Evolutionary conservation across 2,329 filamentous ascomycete species (phyloP).

Genomic region (Verticillium longisporum): DNA sequence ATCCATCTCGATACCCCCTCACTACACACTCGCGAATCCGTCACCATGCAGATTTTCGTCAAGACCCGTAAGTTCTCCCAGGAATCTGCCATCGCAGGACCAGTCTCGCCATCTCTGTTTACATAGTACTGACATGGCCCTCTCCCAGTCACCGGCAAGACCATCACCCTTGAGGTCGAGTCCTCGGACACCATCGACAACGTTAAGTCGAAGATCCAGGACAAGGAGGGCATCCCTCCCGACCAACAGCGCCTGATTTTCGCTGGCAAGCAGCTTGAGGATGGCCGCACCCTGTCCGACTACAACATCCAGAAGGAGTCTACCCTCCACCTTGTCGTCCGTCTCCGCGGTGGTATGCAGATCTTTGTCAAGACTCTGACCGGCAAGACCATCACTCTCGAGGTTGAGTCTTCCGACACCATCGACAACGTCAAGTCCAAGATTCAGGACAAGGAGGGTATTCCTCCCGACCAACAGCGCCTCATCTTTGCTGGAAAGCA

Average conservation of each 20-base stretch:
- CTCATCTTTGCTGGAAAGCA: constrained; percentile 96
- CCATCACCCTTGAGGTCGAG: constrained; percentile 75
- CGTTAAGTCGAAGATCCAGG: constrained; percentile 84
- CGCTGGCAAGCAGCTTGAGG: constrained; percentile 47
- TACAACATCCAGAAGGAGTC: constrained; percentile 58
- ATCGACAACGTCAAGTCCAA: constrained; percentile 97
- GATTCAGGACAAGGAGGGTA: constrained; percentile 97
- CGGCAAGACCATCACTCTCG: constrained; percentile 89
- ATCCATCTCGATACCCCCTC: not conserved
- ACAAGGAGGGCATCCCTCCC: constrained; percentile 84
- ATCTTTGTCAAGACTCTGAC: constrained; percentile 82
- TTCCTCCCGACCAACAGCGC: constrained; percentile 92
- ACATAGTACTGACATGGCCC: constrained; percentile 27
- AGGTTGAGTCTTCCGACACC: constrained; percentile 83
- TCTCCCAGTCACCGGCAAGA: constrained; percentile 69
- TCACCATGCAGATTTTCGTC: constrained; percentile 93
- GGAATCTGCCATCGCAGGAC: constrained; percentile 4
- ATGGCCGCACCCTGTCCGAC: constrained; percentile 45
- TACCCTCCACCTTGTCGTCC: constrained; percentile 68
- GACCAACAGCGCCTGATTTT: constrained; percentile 83
- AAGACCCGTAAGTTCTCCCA: constrained; percentile 71
- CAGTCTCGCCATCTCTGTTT: not conserved
- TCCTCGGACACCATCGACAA: constrained; percentile 78
- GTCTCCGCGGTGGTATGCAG: constrained; percentile 60
- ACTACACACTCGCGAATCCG: constrained; percentile 15